Percentiles rank a stretch among this genome's conserved stretches.
These are phyloP conservation scores for Colletotrichum falcatum DNA, from an alignment of 2,329 filamentous ascomycete genomes.

Conservation along the genomic window DNA sequence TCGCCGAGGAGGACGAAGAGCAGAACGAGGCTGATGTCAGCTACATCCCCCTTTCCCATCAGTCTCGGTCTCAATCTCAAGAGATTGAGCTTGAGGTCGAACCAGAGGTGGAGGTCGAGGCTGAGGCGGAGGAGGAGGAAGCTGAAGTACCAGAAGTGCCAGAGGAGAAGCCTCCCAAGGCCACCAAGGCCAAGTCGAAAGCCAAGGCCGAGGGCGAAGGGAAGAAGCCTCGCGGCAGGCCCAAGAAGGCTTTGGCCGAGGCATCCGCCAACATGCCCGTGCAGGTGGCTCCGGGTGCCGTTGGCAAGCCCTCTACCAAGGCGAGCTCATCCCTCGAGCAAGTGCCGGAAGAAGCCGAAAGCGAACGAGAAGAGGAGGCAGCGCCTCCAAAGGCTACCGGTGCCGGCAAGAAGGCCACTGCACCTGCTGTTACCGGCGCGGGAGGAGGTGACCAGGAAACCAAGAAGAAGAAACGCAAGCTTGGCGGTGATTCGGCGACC, in stretches of 20 bases:
- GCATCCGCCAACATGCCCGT: constrained; percentile 58
- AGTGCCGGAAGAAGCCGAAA: constrained; percentile 53
- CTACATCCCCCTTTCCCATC: constrained; percentile 37
- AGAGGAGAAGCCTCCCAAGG: constrained; percentile 40
- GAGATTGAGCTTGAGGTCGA: constrained; percentile 23
- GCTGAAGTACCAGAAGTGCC: constrained; percentile 35
- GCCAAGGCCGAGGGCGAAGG: constrained; percentile 15
- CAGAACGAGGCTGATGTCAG: constrained; percentile 41
- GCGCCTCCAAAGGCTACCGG: constrained; percentile 48
- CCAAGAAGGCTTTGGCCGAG: constrained; percentile 61
- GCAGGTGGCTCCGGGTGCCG: constrained; percentile 26
- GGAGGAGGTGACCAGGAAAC: constrained; percentile 53
- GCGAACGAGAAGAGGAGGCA: constrained; percentile 45
- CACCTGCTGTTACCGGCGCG: constrained; percentile 45
- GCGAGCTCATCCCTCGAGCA: constrained; percentile 53
- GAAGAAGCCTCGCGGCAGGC: constrained; percentile 58
- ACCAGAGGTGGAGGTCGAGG: background rate
- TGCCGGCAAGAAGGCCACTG: constrained; percentile 31
- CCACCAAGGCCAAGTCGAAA: constrained; percentile 45
- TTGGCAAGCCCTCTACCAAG: constrained; percentile 48
- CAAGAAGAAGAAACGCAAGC: constrained; percentile 79
- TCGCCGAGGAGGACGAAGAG: constrained; percentile 52
- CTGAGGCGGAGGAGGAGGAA: constrained; percentile 25
- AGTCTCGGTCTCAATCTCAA: constrained; percentile 18
- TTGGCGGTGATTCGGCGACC: constrained; percentile 72